Percentiles rank a stretch among this genome's conserved stretches.
phyloP scores from a whole-genome alignment of 805 yeast species.

The Vanderwaltozyma verrucispora region DNA sequence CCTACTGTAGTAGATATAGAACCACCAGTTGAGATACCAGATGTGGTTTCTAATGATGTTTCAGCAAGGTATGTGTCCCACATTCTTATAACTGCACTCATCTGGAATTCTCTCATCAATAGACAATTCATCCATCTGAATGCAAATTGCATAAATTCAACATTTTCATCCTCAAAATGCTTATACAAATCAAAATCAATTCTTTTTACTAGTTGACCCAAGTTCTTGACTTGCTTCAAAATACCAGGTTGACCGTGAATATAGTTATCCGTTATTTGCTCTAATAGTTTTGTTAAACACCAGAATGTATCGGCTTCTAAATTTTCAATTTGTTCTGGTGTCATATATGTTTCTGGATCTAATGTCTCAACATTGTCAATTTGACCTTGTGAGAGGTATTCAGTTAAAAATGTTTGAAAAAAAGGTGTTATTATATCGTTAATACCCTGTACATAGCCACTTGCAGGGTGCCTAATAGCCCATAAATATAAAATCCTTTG shows the following conservation, averaged over 20 bases:
- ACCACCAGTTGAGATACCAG: not conserved
- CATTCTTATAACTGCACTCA: conserved; percentile 76
- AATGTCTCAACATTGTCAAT: conserved; percentile 42
- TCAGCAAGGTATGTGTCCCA: conserved; percentile 93
- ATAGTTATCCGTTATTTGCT: conserved; percentile 92
- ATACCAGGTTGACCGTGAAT: conserved; percentile 99
- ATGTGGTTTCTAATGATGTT: conserved; percentile 34
- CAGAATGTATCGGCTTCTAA: conserved; percentile 96
- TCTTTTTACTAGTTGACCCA: conserved; percentile 65
- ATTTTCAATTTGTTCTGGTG: conserved; percentile 48
- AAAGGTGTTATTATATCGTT: conserved; percentile 92
- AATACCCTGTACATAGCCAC: conserved; percentile 96
- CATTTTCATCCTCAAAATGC: conserved; percentile 70
- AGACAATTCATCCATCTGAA: conserved; percentile 99
- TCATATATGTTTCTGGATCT: conserved; percentile 50
- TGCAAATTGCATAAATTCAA: conserved; percentile 92
- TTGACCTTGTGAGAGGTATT: conserved; percentile 39
- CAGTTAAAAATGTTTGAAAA: conserved; percentile 70
- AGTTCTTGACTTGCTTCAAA: conserved; percentile 74
- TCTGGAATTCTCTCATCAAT: conserved; percentile 83
- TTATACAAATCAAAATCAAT: conserved; percentile 64
- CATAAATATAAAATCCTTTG: conserved; percentile 79
- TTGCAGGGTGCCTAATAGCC: conserved; percentile 96
- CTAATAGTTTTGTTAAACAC: conserved; percentile 86
- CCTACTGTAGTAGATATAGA: conserved; percentile 8